Evolutionary conservation across 345 rosid genomes (phyloP).

Genomic region (Brassica juncea): DNA sequence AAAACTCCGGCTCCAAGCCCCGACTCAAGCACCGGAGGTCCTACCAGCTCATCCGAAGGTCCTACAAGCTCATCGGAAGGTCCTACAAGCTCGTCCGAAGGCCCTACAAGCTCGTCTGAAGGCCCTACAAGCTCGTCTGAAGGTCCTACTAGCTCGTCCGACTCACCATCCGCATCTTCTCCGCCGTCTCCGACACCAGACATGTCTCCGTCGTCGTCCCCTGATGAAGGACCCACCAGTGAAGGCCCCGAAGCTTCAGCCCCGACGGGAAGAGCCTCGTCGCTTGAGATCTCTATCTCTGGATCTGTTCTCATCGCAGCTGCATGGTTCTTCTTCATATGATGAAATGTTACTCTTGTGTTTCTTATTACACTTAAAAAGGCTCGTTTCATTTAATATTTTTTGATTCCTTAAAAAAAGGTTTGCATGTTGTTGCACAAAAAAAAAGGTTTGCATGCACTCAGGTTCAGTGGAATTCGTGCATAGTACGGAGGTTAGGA

Average conservation of each 20-base stretch:
- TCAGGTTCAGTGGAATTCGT: conserved; percentile 18
- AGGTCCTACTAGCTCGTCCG: conserved; percentile 33
- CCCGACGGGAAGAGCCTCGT: conserved; percentile 24
- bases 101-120: not conserved
- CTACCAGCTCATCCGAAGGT: not conserved
- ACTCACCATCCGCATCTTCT: conserved; percentile 35
- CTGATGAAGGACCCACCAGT: conserved; percentile 12
- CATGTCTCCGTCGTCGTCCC: conserved; percentile 23
- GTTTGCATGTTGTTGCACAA: not conserved
- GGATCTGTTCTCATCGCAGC: conserved; percentile 13
- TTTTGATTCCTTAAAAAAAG: not conserved
- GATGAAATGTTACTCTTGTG: not conserved
- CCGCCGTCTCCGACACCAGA: conserved; percentile 42
- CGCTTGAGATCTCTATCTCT: conserved; percentile 15
- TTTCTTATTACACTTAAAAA: conserved; percentile 1
- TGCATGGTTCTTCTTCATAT: conserved; percentile 39
- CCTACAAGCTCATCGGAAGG: conserved; percentile 13
- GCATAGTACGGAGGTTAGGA: conserved; percentile 31
- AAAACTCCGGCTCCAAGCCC: conserved; percentile 38
- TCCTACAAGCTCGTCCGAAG: conserved; percentile 27
- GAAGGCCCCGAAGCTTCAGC: conserved; percentile 27
- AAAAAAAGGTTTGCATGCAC: not conserved
- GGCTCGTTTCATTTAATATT: not conserved
- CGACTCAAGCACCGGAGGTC: conserved; percentile 30
- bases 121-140: conserved; percentile 1